Evolutionary conservation across 1,284 basidiomycete genomes (phyloP).

Genomic region (Gymnopus androsaceus): DNA sequence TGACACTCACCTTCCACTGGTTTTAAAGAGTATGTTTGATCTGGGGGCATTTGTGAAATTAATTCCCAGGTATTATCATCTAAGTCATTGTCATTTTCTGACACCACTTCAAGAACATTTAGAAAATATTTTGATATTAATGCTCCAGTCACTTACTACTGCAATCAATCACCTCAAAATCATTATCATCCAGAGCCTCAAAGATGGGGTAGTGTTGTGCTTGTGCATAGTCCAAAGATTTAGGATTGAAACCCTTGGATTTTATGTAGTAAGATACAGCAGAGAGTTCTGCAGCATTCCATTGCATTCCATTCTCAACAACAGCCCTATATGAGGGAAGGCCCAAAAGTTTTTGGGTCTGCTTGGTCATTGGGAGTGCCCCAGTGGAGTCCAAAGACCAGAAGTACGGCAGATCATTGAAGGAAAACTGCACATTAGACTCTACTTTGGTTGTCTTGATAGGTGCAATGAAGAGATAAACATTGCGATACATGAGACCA

Average conservation of each 20-base stretch:
- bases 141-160: no score
- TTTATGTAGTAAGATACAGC: not conserved
- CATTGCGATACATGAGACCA: no score
- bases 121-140: no score
- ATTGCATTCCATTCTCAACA: not conserved
- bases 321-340: not conserved
- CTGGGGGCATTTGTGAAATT: no score
- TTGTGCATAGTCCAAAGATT: not conserved
- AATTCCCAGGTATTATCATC: no score
- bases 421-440: not conserved
- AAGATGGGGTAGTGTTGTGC: not conserved
- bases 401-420: not conserved
- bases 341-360: not conserved
- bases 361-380: not conserved
- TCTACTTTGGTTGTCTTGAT: not conserved
- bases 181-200: no score
- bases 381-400: not conserved
- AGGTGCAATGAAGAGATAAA: conserved; percentile 5
- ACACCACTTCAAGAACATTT: no score
- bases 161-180: no score
- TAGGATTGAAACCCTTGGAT: not conserved
- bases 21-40: no score
- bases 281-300: not conserved
- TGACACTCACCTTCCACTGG: no score
- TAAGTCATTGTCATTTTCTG: no score